Evolutionary conservation across 805 yeast genomes (phyloP), one percentile per base, ranked within the genome.

Genomic region (Gaillardinia entomophila): DNA sequence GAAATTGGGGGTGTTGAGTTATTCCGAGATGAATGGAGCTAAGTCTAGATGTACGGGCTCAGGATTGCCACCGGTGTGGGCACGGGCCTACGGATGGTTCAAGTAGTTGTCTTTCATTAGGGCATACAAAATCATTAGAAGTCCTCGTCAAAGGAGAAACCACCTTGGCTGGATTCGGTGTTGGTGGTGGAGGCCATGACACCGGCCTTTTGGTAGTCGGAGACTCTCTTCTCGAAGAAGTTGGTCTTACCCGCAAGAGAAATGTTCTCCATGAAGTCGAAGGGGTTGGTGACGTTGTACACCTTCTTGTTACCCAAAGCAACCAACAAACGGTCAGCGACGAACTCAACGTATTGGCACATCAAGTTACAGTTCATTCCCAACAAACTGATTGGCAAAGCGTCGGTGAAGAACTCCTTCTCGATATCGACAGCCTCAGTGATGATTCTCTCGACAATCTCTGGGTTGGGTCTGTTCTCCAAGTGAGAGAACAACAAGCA

Each of bases 191-290:
- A 72, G 46, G 95, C 90, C 92, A 90, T 90, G 54, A 90, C 98
- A 72, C 98, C 97, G 37, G 98, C 97, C 72, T 90, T 92, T 71
- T 90, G 98, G 70, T 90, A 90, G 67, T 90, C 98, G 37, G 95
- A 84, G 37, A 90, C 98, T 70, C 98, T 84, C 79, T 90, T 90
- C 75, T 90, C 98, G 58, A 90, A 90, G 79, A 90, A 90, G 74
- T 92, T 90, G 51, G 98, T 90, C 78, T 90, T 90, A 66, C 98
- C 98, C 38, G 97, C 95, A 50, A 90, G 77, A 6, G 97, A 90
- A 54, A 90, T 90, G 73, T 92, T 90, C 73, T 90, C 98, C 98
- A 90, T 90, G 60, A 90, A 90, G 65, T 90, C 98, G 60, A 90
- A 90, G 62, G 98, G 98, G 62, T 90, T 90, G 43, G 85, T 71